Conservation (phyloP, 352 stramenopile genomes). For the Phytopythium kandeliae region DNA sequence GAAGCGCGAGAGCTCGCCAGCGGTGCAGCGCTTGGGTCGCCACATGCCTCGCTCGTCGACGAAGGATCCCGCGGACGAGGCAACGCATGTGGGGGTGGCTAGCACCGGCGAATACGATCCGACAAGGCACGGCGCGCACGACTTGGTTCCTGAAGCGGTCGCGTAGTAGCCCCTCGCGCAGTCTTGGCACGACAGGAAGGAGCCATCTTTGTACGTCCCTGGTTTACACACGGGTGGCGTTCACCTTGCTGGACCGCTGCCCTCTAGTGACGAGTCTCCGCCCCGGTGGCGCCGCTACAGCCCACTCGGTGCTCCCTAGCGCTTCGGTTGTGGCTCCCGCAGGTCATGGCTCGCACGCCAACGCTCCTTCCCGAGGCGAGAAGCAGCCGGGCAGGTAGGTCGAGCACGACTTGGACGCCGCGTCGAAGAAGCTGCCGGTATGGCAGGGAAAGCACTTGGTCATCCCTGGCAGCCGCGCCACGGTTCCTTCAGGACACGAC, state of each 20-base stretch:
- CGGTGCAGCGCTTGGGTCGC: slow-evolving; percentile 21
- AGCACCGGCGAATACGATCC: slow-evolving; percentile 26
- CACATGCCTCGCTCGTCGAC: slow-evolving; percentile 23
- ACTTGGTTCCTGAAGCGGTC: slow-evolving; percentile 1
- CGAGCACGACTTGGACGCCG: slow-evolving; percentile 15
- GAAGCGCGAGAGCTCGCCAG: slow-evolving; percentile 12
- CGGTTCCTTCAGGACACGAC: slow-evolving; percentile 28
- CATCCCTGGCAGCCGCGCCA: slow-evolving; percentile 30
- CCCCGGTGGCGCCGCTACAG: slow-evolving; percentile 13
- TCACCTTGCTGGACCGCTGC: background rate
- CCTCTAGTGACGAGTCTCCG: slow-evolving; percentile 7
- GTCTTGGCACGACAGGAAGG: slow-evolving; percentile 16
- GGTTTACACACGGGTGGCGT: slow-evolving; percentile 14
- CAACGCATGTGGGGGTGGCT: slow-evolving; percentile 19
- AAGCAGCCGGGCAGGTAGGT: slow-evolving; percentile 33
- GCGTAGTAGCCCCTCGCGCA: slow-evolving; percentile 30
- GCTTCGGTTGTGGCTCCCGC: slow-evolving; percentile 24
- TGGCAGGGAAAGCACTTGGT: slow-evolving; percentile 29
- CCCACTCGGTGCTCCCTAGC: slow-evolving; percentile 21
- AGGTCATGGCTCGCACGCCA: slow-evolving; percentile 23
- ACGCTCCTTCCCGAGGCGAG: slow-evolving; percentile 12
- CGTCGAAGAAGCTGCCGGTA: slow-evolving; percentile 34
- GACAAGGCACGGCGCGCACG: slow-evolving; percentile 22
- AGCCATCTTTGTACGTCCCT: slow-evolving; percentile 34
- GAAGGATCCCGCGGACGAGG: slow-evolving; percentile 26